These are phyloP conservation scores for Wickerhamomyces sydowiorum DNA, from an alignment of 805 yeast species.

Conservation along the genomic window DNA sequence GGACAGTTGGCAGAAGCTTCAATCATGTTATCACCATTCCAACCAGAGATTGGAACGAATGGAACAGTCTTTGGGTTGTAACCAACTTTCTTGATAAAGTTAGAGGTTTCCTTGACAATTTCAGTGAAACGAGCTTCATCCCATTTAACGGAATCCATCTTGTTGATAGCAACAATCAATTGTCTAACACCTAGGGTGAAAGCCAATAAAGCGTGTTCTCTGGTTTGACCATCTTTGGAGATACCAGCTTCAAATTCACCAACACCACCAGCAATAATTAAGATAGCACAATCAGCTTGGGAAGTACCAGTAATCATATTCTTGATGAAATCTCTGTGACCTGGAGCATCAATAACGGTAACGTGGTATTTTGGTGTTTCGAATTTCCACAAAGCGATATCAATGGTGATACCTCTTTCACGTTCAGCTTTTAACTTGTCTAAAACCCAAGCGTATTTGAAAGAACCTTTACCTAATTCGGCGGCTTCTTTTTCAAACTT, in stretches of 20 bases:
- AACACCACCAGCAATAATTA: slow-evolving; percentile 87
- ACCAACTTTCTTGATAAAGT: slow-evolving; percentile 85
- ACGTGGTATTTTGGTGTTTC: slow-evolving; percentile 92
- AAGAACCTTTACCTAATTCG: slow-evolving; percentile 96
- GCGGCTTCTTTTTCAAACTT: slow-evolving; percentile 98
- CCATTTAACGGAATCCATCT: slow-evolving; percentile 93
- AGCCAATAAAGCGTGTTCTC: slow-evolving; percentile 91
- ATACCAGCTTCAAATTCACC: slow-evolving; percentile 97
- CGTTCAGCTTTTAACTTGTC: slow-evolving; percentile 96
- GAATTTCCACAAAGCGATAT: slow-evolving; percentile 93
- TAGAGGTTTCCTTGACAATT: slow-evolving; percentile 71
- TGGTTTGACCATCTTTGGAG: slow-evolving; percentile 93
- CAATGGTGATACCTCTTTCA: slow-evolving; percentile 96
- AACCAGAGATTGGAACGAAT: slow-evolving; percentile 88
- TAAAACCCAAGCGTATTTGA: slow-evolving; percentile 97
- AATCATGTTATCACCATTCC: slow-evolving; percentile 94
- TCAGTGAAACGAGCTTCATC: slow-evolving; percentile 74
- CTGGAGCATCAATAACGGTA: slow-evolving; percentile 92
- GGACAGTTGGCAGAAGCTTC: slow-evolving; percentile 77
- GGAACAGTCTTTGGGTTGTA: slow-evolving; percentile 86
- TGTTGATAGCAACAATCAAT: slow-evolving; percentile 87
- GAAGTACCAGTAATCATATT: slow-evolving; percentile 95
- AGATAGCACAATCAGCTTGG: slow-evolving; percentile 91
- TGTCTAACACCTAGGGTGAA: slow-evolving; percentile 86
- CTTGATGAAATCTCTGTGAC: slow-evolving; percentile 96